phyloP scores from a whole-genome alignment of 768 basidiomycete species.

The Trametes cingulata region DNA sequence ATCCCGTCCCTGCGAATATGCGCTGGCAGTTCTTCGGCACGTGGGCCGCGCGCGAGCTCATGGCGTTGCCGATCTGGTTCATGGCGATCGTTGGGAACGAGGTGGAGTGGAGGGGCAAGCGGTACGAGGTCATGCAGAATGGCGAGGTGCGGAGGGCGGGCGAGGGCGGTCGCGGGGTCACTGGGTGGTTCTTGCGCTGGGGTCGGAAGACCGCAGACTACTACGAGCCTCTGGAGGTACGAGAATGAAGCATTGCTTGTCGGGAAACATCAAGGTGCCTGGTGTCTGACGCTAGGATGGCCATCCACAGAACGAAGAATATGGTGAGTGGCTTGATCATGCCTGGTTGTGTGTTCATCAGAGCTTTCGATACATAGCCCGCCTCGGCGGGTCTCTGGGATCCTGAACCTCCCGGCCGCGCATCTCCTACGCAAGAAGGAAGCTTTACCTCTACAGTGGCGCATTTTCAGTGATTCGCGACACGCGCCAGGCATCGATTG shows the following conservation, averaged over 20 bases:
- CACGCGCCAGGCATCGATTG: no score
- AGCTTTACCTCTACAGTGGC: no score
- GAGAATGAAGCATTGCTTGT: conserved; percentile 1
- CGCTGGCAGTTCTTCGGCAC: conserved; percentile 67
- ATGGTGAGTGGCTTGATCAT: no score
- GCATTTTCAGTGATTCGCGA: no score
- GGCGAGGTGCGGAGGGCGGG: conserved; percentile 57
- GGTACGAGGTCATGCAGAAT: conserved; percentile 71
- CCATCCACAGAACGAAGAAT: no score
- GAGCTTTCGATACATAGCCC: no score
- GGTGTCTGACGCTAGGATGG: not conserved
- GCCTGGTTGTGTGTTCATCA: no score
- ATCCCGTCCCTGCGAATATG: conserved; percentile 48
- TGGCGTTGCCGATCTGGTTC: conserved; percentile 88
- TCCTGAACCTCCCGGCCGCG: no score
- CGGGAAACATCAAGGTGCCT: not conserved
- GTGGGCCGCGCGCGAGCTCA: conserved; percentile 77
- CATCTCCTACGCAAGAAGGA: no score
- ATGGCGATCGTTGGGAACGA: conserved; percentile 78
- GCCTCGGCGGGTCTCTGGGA: no score
- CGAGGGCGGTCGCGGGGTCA: conserved; percentile 5
- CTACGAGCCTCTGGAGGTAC: conserved; percentile 38
- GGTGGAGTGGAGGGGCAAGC: conserved; percentile 85
- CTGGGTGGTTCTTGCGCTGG: conserved; percentile 19
- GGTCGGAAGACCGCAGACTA: conserved; percentile 28